Percentiles rank a stretch among this genome's conserved stretches.
Evolutionary conservation across 192 early-diverging fungal genomes (phyloP).

Genomic region (Podila minutissima): DNA sequence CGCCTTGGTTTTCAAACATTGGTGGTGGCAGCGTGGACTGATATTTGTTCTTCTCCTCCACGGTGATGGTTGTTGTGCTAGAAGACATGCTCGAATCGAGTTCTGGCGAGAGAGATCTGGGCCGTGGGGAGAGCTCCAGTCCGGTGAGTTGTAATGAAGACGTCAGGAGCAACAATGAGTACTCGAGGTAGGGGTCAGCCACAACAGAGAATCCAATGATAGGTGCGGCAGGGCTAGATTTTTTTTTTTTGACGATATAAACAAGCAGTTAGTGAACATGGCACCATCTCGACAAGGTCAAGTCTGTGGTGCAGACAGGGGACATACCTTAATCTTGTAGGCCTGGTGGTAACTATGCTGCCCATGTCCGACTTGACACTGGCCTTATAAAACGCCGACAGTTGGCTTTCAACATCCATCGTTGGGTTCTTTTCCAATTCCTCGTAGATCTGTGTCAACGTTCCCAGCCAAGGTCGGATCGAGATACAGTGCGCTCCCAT

Average conservation of each 20-base stretch:
- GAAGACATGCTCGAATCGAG: slow-evolving; percentile 1
- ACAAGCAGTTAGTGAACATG: not conserved
- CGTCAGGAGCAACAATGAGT: slow-evolving; percentile 70
- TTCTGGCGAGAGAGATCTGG: slow-evolving; percentile 7
- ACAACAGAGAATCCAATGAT: slow-evolving; percentile 70
- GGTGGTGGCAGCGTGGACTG: slow-evolving; percentile 48
- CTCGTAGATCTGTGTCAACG: slow-evolving; percentile 42
- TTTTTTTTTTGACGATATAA: not conserved
- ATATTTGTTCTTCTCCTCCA: slow-evolving; percentile 10
- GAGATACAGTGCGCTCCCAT: slow-evolving; percentile 75
- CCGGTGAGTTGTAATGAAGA: slow-evolving; percentile 65
- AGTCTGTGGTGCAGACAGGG: not conserved
- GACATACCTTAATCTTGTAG: slow-evolving; percentile 35
- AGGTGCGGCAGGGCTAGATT: slow-evolving; percentile 49
- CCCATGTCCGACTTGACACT: slow-evolving; percentile 28
- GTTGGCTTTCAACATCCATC: slow-evolving; percentile 10
- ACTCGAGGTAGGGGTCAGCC: slow-evolving; percentile 76
- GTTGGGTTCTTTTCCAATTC: slow-evolving; percentile 10
- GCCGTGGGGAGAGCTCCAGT: slow-evolving; percentile 52
- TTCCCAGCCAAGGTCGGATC: slow-evolving; percentile 64
- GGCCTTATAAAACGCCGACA: slow-evolving; percentile 19
- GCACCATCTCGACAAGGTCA: too few species aligned
- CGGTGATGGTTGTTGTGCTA: not conserved
- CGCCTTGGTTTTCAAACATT: slow-evolving; percentile 45
- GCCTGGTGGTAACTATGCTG: slow-evolving; percentile 27